phyloP scores from a whole-genome alignment of 805 yeast genomes.

The Metschnikowia lochheadii region DNA sequence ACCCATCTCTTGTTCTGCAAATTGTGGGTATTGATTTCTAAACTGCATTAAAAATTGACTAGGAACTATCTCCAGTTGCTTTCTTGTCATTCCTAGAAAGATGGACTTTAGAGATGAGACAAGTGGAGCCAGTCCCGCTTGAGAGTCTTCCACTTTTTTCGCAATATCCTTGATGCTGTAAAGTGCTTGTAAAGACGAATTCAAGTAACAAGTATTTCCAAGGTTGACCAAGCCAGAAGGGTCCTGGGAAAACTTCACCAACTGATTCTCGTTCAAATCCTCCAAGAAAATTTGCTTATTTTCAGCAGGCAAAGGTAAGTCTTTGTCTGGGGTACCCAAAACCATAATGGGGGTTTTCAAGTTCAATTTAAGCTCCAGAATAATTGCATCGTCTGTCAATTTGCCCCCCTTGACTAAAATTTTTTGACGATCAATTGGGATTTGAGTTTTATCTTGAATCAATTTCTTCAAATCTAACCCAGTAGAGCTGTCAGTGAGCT shows the following conservation, averaged over 20 bases:
- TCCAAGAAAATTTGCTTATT: conserved; percentile 59
- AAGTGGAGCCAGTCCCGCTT: conserved; percentile 16
- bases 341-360: conserved; percentile 75
- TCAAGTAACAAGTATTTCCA: conserved; percentile 77
- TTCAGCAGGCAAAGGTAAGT: conserved; percentile 49
- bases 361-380: conserved; percentile 53
- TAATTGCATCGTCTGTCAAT: conserved; percentile 62
- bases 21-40: conserved; percentile 78
- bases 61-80: conserved; percentile 58
- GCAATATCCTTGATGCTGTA: conserved; percentile 43
- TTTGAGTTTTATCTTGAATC: conserved; percentile 68
- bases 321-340: conserved; percentile 82
- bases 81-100: conserved; percentile 44
- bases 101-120: conserved; percentile 37
- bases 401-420: conserved; percentile 88
- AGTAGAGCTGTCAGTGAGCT: conserved; percentile 47
- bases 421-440: conserved; percentile 89
- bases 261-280: conserved; percentile 52
- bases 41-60: conserved; percentile 58
- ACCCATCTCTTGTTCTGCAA: conserved; percentile 77
- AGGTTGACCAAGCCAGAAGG: conserved; percentile 68
- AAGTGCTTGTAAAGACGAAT: conserved; percentile 61
- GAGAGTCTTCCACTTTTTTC: conserved; percentile 18
- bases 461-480: conserved; percentile 65
- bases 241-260: conserved; percentile 34